These are phyloP conservation scores for Citrus glauca DNA, from an alignment of 345 rosid genomes.

Conservation along the genomic window DNA sequence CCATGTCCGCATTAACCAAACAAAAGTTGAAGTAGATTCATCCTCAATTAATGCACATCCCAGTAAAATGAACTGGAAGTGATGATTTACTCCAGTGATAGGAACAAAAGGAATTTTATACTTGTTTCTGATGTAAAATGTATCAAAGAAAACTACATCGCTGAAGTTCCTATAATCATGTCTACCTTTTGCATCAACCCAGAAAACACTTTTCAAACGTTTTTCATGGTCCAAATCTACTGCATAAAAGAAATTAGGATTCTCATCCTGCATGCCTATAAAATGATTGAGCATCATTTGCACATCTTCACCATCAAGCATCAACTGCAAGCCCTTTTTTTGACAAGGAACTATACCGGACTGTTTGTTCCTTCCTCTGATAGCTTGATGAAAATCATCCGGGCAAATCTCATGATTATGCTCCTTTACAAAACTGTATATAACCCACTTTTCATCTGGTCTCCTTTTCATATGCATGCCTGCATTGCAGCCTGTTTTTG, in stretches of 20 bases:
- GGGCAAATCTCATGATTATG: constrained; percentile 42
- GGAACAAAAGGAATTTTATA: constrained; percentile 36
- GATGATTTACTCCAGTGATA: constrained; percentile 45
- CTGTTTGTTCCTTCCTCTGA: constrained; percentile 32
- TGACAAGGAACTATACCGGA: constrained; percentile 18
- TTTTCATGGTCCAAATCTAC: constrained; percentile 32
- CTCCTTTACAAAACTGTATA: constrained; percentile 33
- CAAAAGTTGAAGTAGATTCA: constrained; percentile 20
- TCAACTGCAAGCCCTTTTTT: constrained; percentile 33
- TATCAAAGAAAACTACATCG: constrained; percentile 41
- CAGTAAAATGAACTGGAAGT: constrained; percentile 34
- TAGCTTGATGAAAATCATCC: constrained; percentile 25
- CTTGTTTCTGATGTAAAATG: constrained; percentile 25
- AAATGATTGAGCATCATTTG: constrained; percentile 32
- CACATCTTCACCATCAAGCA: constrained; percentile 28
- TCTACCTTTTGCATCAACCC: constrained; percentile 41
- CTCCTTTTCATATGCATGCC: constrained; percentile 45
- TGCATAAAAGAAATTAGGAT: constrained; percentile 39
- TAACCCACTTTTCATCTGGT: constrained; percentile 37
- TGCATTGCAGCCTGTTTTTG: constrained; percentile 45
- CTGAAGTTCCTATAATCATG: constrained; percentile 28
- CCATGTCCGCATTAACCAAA: constrained; percentile 43
- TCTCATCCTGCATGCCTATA: constrained; percentile 33
- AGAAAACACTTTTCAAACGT: constrained; percentile 35
- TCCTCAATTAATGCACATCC: constrained; percentile 44